phyloP scores from a whole-genome alignment of 2,329 filamentous ascomycete genomes.

The Beauveria varroae region DNA sequence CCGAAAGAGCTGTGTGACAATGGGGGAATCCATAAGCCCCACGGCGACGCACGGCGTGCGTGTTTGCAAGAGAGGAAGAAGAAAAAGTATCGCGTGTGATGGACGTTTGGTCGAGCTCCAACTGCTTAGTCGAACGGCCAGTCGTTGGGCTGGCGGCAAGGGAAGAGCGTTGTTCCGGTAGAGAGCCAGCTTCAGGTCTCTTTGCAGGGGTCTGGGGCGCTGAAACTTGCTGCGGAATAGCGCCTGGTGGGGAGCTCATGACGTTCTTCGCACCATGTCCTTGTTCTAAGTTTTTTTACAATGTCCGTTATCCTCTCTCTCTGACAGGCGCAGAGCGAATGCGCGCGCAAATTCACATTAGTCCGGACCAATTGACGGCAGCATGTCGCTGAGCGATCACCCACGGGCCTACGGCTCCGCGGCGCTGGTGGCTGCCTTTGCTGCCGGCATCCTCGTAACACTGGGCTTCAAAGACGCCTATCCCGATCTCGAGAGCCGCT shows the following conservation, averaged over 20 bases:
- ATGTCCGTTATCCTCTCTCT: neutral
- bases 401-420: slow-evolving; percentile 56
- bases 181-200: too few relatives aligned
- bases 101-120: too few relatives aligned
- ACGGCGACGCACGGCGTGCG: neutral
- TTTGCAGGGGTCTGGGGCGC: neutral
- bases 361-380: slow-evolving; percentile 9
- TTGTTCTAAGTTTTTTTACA: neutral
- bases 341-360: neutral
- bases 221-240: neutral
- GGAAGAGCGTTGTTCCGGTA: slow-evolving; percentile 8
- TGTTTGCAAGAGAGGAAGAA: neutral
- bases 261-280: neutral
- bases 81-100: neutral
- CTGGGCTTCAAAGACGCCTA: slow-evolving; percentile 75
- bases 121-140: too few relatives aligned
- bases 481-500: slow-evolving; percentile 62
- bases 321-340: neutral
- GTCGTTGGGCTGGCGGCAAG: neutral
- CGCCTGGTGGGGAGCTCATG: neutral
- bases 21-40: slow-evolving; percentile 67
- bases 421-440: slow-evolving; percentile 64
- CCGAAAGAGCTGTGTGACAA: slow-evolving; percentile 71
- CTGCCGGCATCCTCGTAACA: slow-evolving; percentile 68
- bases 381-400: slow-evolving; percentile 55